Conservation (phyloP, 148 eudicot species). For the Camellia lanceoleosa region DNA sequence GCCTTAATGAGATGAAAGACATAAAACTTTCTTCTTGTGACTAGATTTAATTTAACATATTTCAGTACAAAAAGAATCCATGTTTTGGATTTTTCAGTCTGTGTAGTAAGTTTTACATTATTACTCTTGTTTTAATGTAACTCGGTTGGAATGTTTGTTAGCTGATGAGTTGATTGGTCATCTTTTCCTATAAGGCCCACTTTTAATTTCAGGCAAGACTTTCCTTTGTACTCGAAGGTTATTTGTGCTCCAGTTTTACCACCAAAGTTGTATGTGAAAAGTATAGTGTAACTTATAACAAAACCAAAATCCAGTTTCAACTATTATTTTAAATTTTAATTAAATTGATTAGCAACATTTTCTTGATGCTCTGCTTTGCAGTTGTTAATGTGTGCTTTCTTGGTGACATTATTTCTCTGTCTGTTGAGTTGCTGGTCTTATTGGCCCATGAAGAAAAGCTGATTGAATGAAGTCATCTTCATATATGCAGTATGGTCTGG, state of each 20-base stretch:
- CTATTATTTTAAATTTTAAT: not conserved
- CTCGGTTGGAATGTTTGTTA: slow-evolving; percentile 5
- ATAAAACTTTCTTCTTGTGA: not conserved
- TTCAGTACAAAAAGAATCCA: not conserved
- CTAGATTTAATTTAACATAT: not conserved
- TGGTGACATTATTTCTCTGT: not conserved
- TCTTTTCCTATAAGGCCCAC: not conserved
- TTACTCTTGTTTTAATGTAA: not conserved
- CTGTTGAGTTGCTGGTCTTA: slow-evolving; percentile 10
- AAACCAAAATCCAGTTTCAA: not conserved
- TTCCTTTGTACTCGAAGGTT: not conserved
- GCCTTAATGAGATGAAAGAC: not conserved
- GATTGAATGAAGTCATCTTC: slow-evolving; percentile 49
- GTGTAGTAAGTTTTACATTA: not conserved
- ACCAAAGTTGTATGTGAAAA: not conserved
- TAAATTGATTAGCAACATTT: not conserved
- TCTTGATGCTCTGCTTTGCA: not conserved
- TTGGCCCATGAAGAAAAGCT: slow-evolving; percentile 31
- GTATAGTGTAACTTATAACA: not conserved
- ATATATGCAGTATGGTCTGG: slow-evolving; percentile 89
- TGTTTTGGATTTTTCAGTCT: not conserved
- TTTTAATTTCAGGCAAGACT: not conserved
- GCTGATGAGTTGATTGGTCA: not conserved
- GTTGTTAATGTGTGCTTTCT: not conserved
- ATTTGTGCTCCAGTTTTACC: not conserved